Conservation (phyloP, 257 asterid genomes). For the Verbena officinalis region DNA sequence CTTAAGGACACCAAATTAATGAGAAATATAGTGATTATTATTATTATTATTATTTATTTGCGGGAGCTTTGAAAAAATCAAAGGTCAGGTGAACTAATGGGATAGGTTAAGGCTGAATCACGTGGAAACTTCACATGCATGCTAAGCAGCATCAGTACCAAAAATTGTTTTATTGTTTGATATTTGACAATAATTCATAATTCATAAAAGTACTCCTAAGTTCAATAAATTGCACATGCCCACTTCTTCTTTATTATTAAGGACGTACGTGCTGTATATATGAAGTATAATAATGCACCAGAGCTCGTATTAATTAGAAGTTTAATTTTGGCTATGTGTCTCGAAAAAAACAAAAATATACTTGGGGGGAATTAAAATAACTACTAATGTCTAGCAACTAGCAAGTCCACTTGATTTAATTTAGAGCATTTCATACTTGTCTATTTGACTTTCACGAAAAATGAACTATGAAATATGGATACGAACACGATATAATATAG, state of each 20-base stretch:
- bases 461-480: too few species aligned
- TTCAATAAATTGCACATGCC: slow-evolving; percentile 33
- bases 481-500: too few species aligned
- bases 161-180: slow-evolving; percentile 30
- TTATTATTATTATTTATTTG: not conserved
- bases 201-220: slow-evolving; percentile 20
- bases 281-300: slow-evolving; percentile 10
- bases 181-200: slow-evolving; percentile 24
- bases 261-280: slow-evolving; percentile 12
- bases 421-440: not conserved
- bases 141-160: too few species aligned
- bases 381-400: too few species aligned
- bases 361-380: not conserved
- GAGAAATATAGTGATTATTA: not conserved
- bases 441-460: not conserved
- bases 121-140: slow-evolving; percentile 37
- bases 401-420: slow-evolving; percentile 2
- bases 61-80: slow-evolving; percentile 17
- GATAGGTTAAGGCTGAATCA: slow-evolving; percentile 16
- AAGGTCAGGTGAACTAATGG: slow-evolving; percentile 21
- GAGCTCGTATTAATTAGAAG: not conserved
- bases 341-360: not conserved
- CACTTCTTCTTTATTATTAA: not conserved
- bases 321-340: not conserved
- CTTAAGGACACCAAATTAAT: not conserved